Base-by-base conservation (phyloP, 768 basidiomycete genomes). In the Cystobasidium onofrii region DNA sequence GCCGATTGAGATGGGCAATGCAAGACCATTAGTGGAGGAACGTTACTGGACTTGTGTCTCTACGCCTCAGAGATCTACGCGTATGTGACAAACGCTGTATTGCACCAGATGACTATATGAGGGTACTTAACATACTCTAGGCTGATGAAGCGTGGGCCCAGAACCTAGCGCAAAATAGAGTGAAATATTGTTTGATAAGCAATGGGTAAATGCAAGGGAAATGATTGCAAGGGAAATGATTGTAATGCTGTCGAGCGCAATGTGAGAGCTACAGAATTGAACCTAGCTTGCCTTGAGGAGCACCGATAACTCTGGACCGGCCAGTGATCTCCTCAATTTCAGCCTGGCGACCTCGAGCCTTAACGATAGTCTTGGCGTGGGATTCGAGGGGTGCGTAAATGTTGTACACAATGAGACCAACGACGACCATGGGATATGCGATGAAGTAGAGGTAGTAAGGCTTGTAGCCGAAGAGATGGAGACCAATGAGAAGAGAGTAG, bases 371-470 rank as follows among this genome's bases (percentile, higher is more conserved):
- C 10, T 33, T 36, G 18, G 64, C 61, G 20, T 71, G 50, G 7
- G 64, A 67, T 33, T 76, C 76, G 20, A 75, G 77, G 12, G 75
- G 72, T 25, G 64, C 65, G 36, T 46, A 62, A 29, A 71, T 65
- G 66, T 77, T 77, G 74, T 79, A 79, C 1, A 76, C 71, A 33
- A 79, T 62, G 33, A 78, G 76, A n/a, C 78, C 78, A 46, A 73
- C 36, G 65, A 79, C 66, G 29, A 78, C 77, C 63, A 75, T 20
- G 6, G 74, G 74, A 64, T 75, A 78, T 34, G 77, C 75, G 36
- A 76, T 67, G 57, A 76, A 75, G 78, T 79, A 79, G 29, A 78
- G 76, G 69, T 70, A 78, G 77, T 77, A 79, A 15, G 78, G 75
- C 17, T 69, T 41, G 74, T 77, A 76, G 7, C 73, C 64, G 67